phyloP scores from a whole-genome alignment of 306 rosid genomes.

The Pueraria montana region DNA sequence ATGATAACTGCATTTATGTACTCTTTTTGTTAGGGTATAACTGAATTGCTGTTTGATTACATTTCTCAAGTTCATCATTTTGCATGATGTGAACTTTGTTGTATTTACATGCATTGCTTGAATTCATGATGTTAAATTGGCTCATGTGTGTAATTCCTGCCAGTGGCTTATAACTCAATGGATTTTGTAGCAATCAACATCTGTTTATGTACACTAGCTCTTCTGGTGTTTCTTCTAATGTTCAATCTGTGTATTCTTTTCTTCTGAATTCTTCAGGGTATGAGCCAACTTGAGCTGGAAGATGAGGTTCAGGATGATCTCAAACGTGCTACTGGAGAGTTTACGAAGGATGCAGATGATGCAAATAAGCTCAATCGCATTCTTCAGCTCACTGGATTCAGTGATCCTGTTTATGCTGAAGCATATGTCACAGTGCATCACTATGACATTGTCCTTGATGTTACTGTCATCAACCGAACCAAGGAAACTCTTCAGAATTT shows the following conservation, averaged over 20 bases:
- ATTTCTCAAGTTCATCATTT: constrained; percentile 31
- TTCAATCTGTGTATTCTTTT: constrained; percentile 34
- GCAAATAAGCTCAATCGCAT: constrained; percentile 95
- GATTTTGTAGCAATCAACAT: not conserved
- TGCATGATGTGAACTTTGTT: constrained; percentile 17
- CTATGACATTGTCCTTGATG: constrained; percentile 96
- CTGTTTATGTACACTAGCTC: constrained; percentile 19
- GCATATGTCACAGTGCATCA: constrained; percentile 98
- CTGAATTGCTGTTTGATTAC: constrained; percentile 18
- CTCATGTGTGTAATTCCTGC: constrained; percentile 5
- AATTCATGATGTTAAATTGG: constrained; percentile 16
- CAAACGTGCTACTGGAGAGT: constrained; percentile 99
- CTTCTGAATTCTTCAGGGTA: constrained; percentile 71
- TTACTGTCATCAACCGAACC: constrained; percentile 95
- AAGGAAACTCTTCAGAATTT: constrained; percentile 97
- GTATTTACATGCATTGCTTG: constrained; percentile 27
- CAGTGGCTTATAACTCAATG: constrained; percentile 3
- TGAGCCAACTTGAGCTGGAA: constrained; percentile 99
- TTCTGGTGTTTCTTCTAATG: constrained; percentile 10
- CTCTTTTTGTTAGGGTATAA: not conserved
- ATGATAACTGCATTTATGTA: constrained; percentile 41
- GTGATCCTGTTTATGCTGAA: constrained; percentile 99
- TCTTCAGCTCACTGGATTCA: constrained; percentile 99
- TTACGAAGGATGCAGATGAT: constrained; percentile 88
- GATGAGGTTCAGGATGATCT: constrained; percentile 99